A percentile compares a stretch with the other conserved stretches of the same genome.
These are phyloP conservation scores for Diaporthe nobilis DNA, from an alignment of 2,329 filamentous ascomycete genomes.

Conservation along the genomic window DNA sequence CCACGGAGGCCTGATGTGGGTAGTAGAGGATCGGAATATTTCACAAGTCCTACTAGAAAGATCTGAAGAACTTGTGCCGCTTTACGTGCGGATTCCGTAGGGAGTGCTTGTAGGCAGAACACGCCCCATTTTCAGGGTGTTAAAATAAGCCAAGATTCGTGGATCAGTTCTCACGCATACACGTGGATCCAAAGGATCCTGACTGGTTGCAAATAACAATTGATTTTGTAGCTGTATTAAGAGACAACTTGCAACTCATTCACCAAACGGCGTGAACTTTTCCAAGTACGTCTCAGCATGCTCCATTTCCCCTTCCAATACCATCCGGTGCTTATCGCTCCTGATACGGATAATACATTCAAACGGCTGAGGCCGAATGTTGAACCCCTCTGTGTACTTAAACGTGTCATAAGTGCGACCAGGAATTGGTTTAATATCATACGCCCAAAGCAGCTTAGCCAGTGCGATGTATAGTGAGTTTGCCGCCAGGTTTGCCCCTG, in stretches of 20 bases:
- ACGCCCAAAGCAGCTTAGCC: slow-evolving; percentile 62
- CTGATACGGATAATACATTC: slow-evolving; percentile 42
- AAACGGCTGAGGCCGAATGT: slow-evolving; percentile 45
- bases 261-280: slow-evolving; percentile 44
- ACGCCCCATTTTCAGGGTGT: no score
- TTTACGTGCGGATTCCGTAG: no score
- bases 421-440: slow-evolving; percentile 48
- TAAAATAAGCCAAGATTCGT: no score
- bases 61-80: no score
- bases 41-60: no score
- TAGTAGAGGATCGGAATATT: no score
- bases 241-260: slow-evolving; percentile 1
- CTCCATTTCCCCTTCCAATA: slow-evolving; percentile 42
- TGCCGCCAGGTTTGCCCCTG: slow-evolving; percentile 44
- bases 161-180: neutral
- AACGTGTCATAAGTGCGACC: slow-evolving; percentile 43
- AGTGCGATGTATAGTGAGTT: slow-evolving; percentile 49
- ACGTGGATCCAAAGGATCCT: no score
- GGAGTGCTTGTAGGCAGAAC: no score
- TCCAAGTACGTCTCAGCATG: slow-evolving; percentile 41
- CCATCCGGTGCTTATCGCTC: slow-evolving; percentile 42
- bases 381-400: slow-evolving; percentile 46
- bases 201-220: no score
- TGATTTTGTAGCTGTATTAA: neutral
- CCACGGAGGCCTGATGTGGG: no score